Conservation (phyloP, 163 green algal genomes). For the Chlorella variabilis region DNA sequence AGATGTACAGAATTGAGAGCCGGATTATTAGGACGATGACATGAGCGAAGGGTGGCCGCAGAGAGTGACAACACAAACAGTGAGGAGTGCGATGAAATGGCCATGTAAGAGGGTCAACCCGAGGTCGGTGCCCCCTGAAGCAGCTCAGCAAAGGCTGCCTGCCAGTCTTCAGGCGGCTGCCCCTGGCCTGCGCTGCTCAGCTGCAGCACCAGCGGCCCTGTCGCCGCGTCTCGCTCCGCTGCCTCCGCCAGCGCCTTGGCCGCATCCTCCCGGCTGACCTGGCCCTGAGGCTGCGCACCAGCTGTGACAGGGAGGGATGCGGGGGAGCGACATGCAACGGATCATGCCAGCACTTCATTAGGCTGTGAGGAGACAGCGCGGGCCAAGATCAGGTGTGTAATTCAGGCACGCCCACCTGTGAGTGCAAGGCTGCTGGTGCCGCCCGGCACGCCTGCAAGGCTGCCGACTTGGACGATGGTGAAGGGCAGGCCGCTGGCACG, state of each 20-base stretch:
- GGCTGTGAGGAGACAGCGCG: no score
- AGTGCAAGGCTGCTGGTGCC: slow-evolving; percentile 16
- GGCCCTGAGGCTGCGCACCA: background rate
- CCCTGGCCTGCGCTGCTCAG: background rate
- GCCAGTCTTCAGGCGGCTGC: slow-evolving; percentile 32
- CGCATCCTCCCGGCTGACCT: slow-evolving; percentile 41
- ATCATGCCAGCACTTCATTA: no score
- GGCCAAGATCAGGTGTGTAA: no score
- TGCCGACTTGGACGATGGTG: slow-evolving; percentile 39
- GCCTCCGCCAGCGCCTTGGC: slow-evolving; percentile 36
- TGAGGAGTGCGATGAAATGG: background rate
- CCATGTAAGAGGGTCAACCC: no score
- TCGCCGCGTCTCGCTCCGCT: slow-evolving; percentile 1
- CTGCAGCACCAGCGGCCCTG: slow-evolving; percentile 26
- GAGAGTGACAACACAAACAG: no score
- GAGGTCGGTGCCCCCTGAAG: background rate
- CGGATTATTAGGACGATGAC: no score
- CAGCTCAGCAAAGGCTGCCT: slow-evolving; percentile 19
- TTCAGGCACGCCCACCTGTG: background rate
- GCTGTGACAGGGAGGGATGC: background rate
- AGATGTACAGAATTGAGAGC: no score
- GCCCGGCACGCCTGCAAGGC: slow-evolving; percentile 10
- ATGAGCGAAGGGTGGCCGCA: no score
- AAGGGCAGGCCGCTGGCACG: slow-evolving; percentile 23
- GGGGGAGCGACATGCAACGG: no score